Conservation (phyloP, 176 grass and related monocot species). For the Triticum monococcum region DNA sequence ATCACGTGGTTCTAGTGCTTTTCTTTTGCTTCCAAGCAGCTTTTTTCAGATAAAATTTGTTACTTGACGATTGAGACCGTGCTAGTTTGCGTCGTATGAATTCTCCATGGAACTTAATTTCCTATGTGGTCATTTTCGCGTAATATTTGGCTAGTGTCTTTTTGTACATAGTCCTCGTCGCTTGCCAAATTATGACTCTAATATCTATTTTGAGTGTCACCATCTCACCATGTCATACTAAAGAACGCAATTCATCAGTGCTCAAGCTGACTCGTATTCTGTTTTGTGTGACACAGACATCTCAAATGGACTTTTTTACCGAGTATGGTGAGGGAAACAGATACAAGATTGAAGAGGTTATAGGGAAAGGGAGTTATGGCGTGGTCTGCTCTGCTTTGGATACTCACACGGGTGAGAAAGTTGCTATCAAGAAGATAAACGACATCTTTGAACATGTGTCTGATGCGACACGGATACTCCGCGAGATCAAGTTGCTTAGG, state of each 20-base stretch:
- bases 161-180: neutral
- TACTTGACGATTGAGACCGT: neutral
- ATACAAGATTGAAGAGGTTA: conserved; percentile 94
- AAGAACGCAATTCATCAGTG: neutral
- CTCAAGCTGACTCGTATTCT: neutral
- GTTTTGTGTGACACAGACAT: conserved; percentile 39
- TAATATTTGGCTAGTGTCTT: neutral
- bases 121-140: neutral
- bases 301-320: conserved; percentile 83
- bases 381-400: conserved; percentile 93
- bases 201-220: neutral
- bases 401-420: conserved; percentile 72
- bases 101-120: neutral
- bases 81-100: neutral
- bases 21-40: neutral
- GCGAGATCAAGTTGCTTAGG: conserved; percentile 96
- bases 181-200: neutral
- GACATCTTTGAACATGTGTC: conserved; percentile 97
- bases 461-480: conserved; percentile 83
- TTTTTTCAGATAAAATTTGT: neutral
- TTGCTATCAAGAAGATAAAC: conserved; percentile 98
- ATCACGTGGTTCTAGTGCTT: neutral
- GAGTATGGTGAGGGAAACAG: conserved; percentile 92
- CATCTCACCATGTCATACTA: neutral
- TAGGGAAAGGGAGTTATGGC: conserved; percentile 98